phyloP scores from a whole-genome alignment of 2,329 filamentous ascomycete species.

The Dothideomycetes sp. region DNA sequence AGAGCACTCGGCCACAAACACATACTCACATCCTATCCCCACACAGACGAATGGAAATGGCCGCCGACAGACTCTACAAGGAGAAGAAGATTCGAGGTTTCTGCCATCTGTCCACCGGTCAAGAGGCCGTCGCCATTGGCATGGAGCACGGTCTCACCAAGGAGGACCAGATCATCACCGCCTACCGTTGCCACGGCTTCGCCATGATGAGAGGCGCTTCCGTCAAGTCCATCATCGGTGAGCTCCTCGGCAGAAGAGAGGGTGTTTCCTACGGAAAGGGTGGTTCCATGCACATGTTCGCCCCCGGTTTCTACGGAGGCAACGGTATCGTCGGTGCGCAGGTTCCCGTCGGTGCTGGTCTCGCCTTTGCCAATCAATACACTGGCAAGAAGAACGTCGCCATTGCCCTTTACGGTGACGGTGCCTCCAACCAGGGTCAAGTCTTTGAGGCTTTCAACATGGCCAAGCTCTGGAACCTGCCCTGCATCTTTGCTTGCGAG shows the following conservation, averaged over 20 bases:
- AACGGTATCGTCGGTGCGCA: constrained; percentile 99
- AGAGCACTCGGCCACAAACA: no score
- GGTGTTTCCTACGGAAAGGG: constrained; percentile 99
- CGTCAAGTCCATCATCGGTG: constrained; percentile 87
- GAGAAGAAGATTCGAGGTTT: constrained; percentile 99
- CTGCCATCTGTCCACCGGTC: constrained; percentile 95
- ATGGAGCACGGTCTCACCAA: constrained; percentile 94
- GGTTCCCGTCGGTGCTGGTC: constrained; percentile 90
- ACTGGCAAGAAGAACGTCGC: constrained; percentile 73
- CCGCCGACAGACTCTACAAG: constrained; percentile 97
- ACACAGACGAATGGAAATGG: constrained; percentile 96
- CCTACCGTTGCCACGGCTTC: constrained; percentile 98
- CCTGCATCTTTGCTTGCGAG: constrained; percentile 93
- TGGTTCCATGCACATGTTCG: constrained; percentile 99
- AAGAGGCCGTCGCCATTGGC: constrained; percentile 93
- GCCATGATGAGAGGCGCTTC: constrained; percentile 89
- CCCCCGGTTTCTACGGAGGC: constrained; percentile 93
- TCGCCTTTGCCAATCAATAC: constrained; percentile 97
- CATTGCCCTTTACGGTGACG: constrained; percentile 90
- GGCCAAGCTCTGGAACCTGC: constrained; percentile 98
- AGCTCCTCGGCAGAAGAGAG: constrained; percentile 86
- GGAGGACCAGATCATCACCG: constrained; percentile 88
- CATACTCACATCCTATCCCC: no score
- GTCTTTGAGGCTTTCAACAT: constrained; percentile 99
- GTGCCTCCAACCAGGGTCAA: constrained; percentile 97